Evolutionary conservation across 768 basidiomycete species (phyloP).

Genomic region (Kwoniella europaea): DNA sequence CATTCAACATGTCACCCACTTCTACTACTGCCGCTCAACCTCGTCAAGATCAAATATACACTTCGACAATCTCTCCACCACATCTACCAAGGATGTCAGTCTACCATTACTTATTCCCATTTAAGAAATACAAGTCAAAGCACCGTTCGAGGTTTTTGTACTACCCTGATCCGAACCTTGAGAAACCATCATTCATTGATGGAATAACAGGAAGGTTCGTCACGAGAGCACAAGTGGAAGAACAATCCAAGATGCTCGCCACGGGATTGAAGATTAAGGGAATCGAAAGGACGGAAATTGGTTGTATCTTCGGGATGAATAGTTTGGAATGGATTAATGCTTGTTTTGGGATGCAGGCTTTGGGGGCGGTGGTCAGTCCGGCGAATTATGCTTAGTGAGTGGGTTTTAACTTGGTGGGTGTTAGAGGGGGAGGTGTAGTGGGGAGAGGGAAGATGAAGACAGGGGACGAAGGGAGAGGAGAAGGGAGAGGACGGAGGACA

Average conservation of each 20-base stretch:
- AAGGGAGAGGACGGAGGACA: background rate
- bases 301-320: slow-evolving; percentile 70
- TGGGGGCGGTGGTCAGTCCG: slow-evolving; percentile 71
- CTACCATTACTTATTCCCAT: slow-evolving; percentile 50
- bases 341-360: slow-evolving; percentile 63
- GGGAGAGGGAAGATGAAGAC: too few relatives aligned
- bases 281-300: slow-evolving; percentile 65
- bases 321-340: slow-evolving; percentile 62
- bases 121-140: slow-evolving; percentile 24
- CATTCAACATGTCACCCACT: slow-evolving; percentile 6
- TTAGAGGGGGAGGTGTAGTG: too few relatives aligned
- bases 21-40: slow-evolving; percentile 19
- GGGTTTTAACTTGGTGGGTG: too few relatives aligned
- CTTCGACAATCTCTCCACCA: slow-evolving; percentile 23
- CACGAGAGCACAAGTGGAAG: slow-evolving; percentile 65
- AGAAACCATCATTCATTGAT: slow-evolving; percentile 71
- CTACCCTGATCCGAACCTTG: slow-evolving; percentile 26
- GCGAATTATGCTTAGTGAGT: slow-evolving; percentile 63
- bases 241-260: slow-evolving; percentile 66
- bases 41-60: slow-evolving; percentile 30
- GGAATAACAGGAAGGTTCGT: slow-evolving; percentile 66
- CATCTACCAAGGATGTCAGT: slow-evolving; percentile 35
- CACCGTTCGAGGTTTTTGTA: slow-evolving; percentile 15
- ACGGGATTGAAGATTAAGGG: slow-evolving; percentile 64
- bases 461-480: background rate